Conservation (phyloP, 2,329 filamentous ascomycete species). For the Tolypocladium nubicola region DNA sequence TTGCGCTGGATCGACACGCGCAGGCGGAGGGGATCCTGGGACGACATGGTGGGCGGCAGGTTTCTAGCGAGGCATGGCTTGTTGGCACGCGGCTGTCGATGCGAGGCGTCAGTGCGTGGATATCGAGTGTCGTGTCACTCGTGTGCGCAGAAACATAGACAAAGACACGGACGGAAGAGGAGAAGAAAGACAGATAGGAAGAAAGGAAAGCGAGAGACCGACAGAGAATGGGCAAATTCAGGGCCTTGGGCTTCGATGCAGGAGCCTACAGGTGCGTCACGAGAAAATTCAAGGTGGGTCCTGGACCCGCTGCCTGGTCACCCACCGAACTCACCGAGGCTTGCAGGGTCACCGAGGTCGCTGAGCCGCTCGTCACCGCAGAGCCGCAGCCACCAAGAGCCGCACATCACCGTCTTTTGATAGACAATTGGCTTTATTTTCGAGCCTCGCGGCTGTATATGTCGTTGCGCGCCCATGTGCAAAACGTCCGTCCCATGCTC, state of each 20-base stretch:
- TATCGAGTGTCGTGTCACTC: too few relatives aligned
- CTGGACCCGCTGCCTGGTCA: neutral
- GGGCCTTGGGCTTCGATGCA: neutral
- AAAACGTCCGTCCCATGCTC: neutral
- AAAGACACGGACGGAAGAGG: neutral
- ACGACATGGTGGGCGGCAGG: conserved; percentile 13
- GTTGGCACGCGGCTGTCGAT: neutral
- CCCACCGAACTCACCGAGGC: neutral
- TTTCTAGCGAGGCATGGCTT: conserved; percentile 9
- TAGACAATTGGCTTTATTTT: neutral
- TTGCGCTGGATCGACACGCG: conserved; percentile 64
- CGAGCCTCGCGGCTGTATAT: neutral
- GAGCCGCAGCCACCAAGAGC: neutral
- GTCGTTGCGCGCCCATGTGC: neutral
- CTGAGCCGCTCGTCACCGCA: too few relatives aligned
- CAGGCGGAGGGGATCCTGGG: conserved; percentile 45
- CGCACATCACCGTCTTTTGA: neutral
- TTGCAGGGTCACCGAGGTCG: too few relatives aligned
- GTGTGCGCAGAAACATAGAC: neutral
- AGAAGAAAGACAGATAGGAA: neutral
- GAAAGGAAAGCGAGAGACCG: neutral
- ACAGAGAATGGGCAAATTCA: neutral
- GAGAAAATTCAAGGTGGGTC: conserved; percentile 1
- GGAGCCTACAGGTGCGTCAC: neutral
- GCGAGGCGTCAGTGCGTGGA: neutral